Base-by-base conservation (phyloP, 1,284 basidiomycete genomes). In the Microbotryomycetes sp. region DNA sequence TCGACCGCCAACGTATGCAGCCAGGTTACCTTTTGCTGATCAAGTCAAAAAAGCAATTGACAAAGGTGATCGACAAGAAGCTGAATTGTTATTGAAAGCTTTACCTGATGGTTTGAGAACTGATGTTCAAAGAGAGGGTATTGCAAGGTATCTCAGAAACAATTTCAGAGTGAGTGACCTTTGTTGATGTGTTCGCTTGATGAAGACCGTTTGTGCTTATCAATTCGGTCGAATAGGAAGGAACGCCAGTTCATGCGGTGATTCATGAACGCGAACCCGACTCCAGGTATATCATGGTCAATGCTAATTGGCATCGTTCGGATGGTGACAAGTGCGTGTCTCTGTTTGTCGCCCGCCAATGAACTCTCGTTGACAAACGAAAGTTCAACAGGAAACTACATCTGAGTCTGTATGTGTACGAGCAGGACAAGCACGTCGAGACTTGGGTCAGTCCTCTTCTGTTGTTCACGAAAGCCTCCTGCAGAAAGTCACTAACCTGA, bases 51-150 rank as follows among this genome's bases (percentile, higher is more conserved):
- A 42, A 19, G 28, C 45, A 3, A 26, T 56, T 6, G 4, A 59
- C 51, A 56, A 58, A 15, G 53, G 54, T 12, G 30, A 36, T 12
- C 47, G 49, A 23, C 15, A 50, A 26, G 9, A 28, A 0, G n/a
- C n/a, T n/a, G n/a, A n/a, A n/a, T n/a, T n/a, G n/a, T 9, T 42
- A 42, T 19, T 42, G 12, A 19, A 42, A 9, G 36, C 12, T 9
- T 50, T 67, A 1, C 60, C 54, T n/a, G 65, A 67, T 1, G 54
- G 62, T 32, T 36, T 67, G 7, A 46, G 42, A 47, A 62, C 58
- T 22, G 65, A 67, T 23, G 58, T 60, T 0, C 65, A 67, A 51
- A n/a, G 65, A 2, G 57, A 62, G 29, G 60, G 65, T 14, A 55
- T 67, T 46, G 29, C 47, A 14, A 23, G 65, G 45, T 64, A 64